Evolutionary conservation across 2,329 filamentous ascomycete genomes (phyloP), one percentile per base, ranked within the genome.

Genomic region (Aspergillus jensenii): DNA sequence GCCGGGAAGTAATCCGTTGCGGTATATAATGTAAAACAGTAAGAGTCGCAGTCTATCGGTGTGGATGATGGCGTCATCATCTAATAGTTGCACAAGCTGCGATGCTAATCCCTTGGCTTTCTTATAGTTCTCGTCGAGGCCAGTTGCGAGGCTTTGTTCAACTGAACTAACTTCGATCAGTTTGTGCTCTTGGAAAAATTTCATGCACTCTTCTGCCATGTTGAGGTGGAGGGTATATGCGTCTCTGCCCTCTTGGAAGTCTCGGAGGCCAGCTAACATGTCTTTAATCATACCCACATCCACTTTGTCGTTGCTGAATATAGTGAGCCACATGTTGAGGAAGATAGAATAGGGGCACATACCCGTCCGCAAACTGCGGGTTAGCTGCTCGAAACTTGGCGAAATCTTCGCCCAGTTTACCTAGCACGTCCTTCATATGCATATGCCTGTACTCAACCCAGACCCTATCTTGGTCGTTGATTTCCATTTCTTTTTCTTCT

Each of bases 151-250:
- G 27, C 87, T 91, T 81, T 98, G 95, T 76, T 99, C 95, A 6
- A 93, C 84, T 0, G 90, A 89, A 12, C 92, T 92, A 58, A 98
- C 82, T 69, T 99, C 95, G 6, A 90, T 84, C 6, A 99, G 81
- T 70, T 96, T 96, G 71, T 88, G 85, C 52, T 86, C 80, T 71
- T 96, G 88, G 68, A 99, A 99, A 39, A 90, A 85, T 66, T 91
- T 91, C 93, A 98, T 98, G 72, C 92, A 96, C 72, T 96, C 92
- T 72, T 97, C 90, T 2, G 95, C 95, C 93, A 99, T 98, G 65
- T 88, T 93, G 43, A 99, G 81, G 75, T 99, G 95, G 54, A 99
- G 79, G 0, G 93, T 95, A 74, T 98, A 99, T 2, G 91, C 88
- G 71, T 96, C 91, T 74, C 98, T 97, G 82, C 95, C 91, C 74